These are phyloP conservation scores for Aspergillus oerlinghausenensis DNA, from an alignment of 2,329 filamentous ascomycete genomes.

Conservation along the genomic window DNA sequence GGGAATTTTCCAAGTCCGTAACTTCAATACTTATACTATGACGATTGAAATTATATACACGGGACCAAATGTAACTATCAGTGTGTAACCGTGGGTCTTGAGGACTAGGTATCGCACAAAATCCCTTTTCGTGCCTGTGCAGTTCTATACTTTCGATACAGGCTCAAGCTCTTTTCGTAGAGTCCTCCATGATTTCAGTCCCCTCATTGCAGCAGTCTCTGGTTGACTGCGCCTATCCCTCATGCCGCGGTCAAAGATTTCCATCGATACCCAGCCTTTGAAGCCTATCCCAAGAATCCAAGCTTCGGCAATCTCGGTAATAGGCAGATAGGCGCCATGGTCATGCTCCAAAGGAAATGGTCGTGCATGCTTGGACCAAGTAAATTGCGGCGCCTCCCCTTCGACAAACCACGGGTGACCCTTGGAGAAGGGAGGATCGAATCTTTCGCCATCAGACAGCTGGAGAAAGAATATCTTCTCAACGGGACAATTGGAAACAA, in stretches of 20 bases:
- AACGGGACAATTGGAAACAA: slow-evolving; percentile 14
- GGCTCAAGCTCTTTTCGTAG: too few relatives aligned
- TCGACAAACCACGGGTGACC: slow-evolving; percentile 27
- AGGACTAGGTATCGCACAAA: too few relatives aligned
- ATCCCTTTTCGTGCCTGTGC: too few relatives aligned
- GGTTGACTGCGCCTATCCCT: too few relatives aligned
- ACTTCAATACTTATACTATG: too few relatives aligned
- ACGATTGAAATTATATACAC: too few relatives aligned
- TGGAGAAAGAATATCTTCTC: slow-evolving; percentile 35
- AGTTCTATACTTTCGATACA: too few relatives aligned
- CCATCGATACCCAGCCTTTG: too few relatives aligned
- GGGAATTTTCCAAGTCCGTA: too few relatives aligned
- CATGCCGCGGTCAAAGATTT: background rate
- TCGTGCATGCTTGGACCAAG: slow-evolving; percentile 26
- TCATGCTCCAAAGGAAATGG: slow-evolving; percentile 29
- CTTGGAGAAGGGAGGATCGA: slow-evolving; percentile 27
- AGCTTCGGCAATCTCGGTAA: slow-evolving; percentile 21
- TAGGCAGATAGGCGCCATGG: slow-evolving; percentile 24
- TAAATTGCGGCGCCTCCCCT: slow-evolving; percentile 25
- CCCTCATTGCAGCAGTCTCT: slow-evolving; percentile 16
- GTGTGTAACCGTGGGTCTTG: too few relatives aligned
- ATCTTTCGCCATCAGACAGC: slow-evolving; percentile 32
- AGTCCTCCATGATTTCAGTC: background rate
- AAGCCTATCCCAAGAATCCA: slow-evolving; percentile 24
- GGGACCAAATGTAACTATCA: too few relatives aligned